Conservation (phyloP, 257 asterid species). For the Coffea canephora region DNA sequence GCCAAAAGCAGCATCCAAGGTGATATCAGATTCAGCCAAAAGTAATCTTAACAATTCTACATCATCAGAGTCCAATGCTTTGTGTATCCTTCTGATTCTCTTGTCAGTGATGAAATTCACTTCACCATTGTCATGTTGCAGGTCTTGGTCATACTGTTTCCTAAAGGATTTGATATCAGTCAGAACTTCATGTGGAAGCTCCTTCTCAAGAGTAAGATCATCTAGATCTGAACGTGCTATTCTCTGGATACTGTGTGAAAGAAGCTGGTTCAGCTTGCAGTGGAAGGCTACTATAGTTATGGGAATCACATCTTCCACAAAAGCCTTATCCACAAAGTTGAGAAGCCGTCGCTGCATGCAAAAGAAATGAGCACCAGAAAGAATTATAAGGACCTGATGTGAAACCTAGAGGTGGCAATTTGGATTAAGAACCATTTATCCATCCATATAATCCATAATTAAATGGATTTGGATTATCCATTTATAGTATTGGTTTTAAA, state of each 20-base stretch:
- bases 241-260: slow-evolving; percentile 46
- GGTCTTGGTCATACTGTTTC: slow-evolving; percentile 34
- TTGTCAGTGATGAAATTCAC: slow-evolving; percentile 47
- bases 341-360: slow-evolving; percentile 66
- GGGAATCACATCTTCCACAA: slow-evolving; percentile 70
- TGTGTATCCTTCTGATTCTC: slow-evolving; percentile 56
- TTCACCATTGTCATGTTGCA: slow-evolving; percentile 33
- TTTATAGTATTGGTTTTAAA: no score
- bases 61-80: slow-evolving; percentile 77
- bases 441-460: no score
- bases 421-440: no score
- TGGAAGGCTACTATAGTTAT: slow-evolving; percentile 64
- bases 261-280: slow-evolving; percentile 48
- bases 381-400: not conserved
- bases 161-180: slow-evolving; percentile 44
- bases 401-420: not conserved
- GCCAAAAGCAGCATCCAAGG: slow-evolving; percentile 62
- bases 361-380: slow-evolving; percentile 1
- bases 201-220: slow-evolving; percentile 56
- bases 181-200: slow-evolving; percentile 55
- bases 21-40: slow-evolving; percentile 61
- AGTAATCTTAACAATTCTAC: slow-evolving; percentile 60
- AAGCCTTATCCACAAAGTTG: slow-evolving; percentile 68
- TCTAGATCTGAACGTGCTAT: slow-evolving; percentile 66
- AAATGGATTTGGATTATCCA: no score